Percentiles rank a stretch among this genome's conserved stretches.
These are phyloP conservation scores for Viridothelium virens DNA, from an alignment of 495 filamentous ascomycete species.

Conservation along the genomic window DNA sequence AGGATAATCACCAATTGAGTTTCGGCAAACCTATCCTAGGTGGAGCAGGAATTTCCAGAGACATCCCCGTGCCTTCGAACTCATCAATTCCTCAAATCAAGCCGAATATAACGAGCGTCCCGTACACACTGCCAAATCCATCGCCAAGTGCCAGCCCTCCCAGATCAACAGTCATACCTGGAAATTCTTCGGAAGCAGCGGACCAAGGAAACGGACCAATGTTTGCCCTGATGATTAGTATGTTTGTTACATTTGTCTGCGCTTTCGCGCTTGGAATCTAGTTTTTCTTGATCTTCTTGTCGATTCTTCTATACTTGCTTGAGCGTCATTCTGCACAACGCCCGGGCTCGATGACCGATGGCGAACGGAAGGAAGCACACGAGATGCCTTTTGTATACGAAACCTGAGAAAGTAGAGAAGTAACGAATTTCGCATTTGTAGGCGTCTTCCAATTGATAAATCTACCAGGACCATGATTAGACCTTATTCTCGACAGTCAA, in stretches of 20 bases:
- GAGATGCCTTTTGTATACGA: too few species aligned
- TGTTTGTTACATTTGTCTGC: slow-evolving; percentile 29
- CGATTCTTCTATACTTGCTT: not conserved
- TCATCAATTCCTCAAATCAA: not conserved
- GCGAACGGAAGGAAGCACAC: not conserved
- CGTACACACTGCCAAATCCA: too few species aligned
- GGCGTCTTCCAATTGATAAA: too few species aligned
- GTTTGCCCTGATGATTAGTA: not conserved
- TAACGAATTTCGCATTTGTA: too few species aligned
- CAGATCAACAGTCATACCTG: not conserved
- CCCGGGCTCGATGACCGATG: not conserved
- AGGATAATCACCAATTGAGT: slow-evolving; percentile 20
- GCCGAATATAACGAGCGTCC: not conserved
- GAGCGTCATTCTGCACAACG: not conserved
- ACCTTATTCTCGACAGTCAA: too few species aligned
- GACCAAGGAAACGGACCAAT: not conserved
- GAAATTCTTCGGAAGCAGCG: not conserved
- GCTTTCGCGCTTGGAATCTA: not conserved
- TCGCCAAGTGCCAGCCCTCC: too few species aligned
- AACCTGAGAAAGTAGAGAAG: not conserved
- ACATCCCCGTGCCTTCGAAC: not conserved
- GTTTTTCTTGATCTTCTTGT: not conserved
- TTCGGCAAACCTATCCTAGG: slow-evolving; percentile 20
- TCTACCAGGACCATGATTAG: too few species aligned
- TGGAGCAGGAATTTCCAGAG: not conserved